Evolutionary conservation across 2,329 filamentous ascomycete genomes (phyloP), one percentile per base, ranked within the genome.

Genomic region (Conoideocrella luteorostrata): DNA sequence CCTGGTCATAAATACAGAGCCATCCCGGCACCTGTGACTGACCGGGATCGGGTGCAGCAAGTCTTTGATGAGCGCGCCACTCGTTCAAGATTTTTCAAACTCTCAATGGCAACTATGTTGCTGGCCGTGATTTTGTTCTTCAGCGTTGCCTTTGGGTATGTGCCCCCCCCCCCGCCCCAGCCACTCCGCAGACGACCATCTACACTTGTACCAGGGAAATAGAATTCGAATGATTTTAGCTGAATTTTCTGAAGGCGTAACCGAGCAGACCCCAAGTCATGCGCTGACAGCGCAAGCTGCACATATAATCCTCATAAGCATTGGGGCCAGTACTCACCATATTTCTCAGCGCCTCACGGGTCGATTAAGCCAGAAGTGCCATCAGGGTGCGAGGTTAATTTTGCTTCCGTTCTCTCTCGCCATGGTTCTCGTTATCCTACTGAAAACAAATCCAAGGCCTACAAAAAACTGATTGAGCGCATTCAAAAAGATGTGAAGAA

Each of bases 281-380:
- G 42, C 21, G 43, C 36, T 21, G 20, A 34, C n/a, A 32, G 21
- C 5, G 46, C 33, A 21, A 41, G 29, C n/a, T 89, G 85, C 62
- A 70, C 72, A 38, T 63, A 75, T 4, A 60, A 74, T 24, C 73
- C 83, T 35, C 78, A 80, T 2, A 84, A 80, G 52, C 75, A 71
- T 44, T 95, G 88, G 88, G 90, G 89, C 44, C 88, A 91, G 61
- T 95, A 95, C 62, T 85, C 88, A 15, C 87, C 89, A 2, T 94
- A 81, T 66, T 95, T 86, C 64, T 75, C 82, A 1, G 82, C 90
- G 0, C 75, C 81, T 6, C 88, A 84, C 1, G 69, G 30, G 7
- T 33, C 77, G 3, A 77, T 88, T 40, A 69, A 78, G 13, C 54
- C 72, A 6, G 68, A 70, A 7, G 67, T 84, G 1, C 89, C 88